A percentile compares a stretch with the other conserved stretches of the same genome.
phyloP scores from a whole-genome alignment of 805 yeast genomes.

The Zygoascus flipseniorum region DNA sequence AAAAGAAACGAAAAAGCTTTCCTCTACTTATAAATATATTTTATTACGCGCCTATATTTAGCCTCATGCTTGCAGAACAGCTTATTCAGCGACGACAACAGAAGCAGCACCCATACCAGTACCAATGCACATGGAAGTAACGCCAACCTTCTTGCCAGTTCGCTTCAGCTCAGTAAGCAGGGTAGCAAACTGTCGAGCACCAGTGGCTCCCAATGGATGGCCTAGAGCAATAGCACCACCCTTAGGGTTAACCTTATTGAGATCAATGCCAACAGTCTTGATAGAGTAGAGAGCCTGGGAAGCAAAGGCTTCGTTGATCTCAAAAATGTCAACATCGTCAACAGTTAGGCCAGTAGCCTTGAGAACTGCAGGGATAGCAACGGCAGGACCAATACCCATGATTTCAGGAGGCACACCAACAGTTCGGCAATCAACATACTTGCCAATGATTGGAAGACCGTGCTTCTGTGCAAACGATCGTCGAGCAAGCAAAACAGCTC shows the following conservation, averaged over 20 bases:
- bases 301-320: constrained; percentile 95
- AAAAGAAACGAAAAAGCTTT: too few relatives aligned
- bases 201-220: constrained; percentile 87
- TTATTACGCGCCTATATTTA: too few relatives aligned
- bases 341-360: constrained; percentile 49
- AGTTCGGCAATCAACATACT: constrained; percentile 66
- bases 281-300: constrained; percentile 84
- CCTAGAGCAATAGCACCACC: constrained; percentile 98
- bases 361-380: constrained; percentile 82
- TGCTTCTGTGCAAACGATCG: constrained; percentile 74
- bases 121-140: constrained; percentile 95
- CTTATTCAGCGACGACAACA: constrained; percentile 66
- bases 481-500: constrained; percentile 76
- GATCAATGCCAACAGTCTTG: constrained; percentile 54
- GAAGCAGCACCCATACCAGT: constrained; percentile 99
- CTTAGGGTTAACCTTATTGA: constrained; percentile 69
- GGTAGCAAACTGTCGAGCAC: constrained; percentile 90
- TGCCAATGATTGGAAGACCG: constrained; percentile 66
- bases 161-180: constrained; percentile 65
- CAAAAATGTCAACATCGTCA: constrained; percentile 67
- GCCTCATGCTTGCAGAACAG: not conserved
- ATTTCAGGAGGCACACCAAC: constrained; percentile 96
- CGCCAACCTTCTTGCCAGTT: constrained; percentile 69
- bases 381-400: constrained; percentile 98
- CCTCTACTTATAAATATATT: too few relatives aligned